These are phyloP conservation scores for Neobulgaria alba DNA, from an alignment of 2,329 filamentous ascomycete genomes.

Conservation along the genomic window DNA sequence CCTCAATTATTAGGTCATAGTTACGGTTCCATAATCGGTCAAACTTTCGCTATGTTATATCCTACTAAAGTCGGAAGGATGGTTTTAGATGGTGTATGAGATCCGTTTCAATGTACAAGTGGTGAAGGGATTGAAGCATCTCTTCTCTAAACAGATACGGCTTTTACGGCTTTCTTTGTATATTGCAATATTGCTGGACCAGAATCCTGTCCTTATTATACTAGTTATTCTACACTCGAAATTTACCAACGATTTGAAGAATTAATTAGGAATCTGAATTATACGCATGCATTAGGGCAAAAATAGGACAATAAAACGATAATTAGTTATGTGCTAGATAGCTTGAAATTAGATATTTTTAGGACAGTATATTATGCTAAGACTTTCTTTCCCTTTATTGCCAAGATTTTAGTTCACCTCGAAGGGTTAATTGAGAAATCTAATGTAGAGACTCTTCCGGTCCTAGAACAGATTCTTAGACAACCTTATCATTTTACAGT, in stretches of 20 bases:
- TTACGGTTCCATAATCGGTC: constrained; percentile 27
- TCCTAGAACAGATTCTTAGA: too few species aligned
- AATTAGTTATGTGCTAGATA: too few species aligned
- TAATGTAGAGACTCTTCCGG: too few species aligned
- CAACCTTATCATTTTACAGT: background rate
- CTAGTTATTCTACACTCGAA: constrained; percentile 9
- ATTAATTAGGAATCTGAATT: constrained; percentile 5
- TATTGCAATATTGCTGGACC: constrained; percentile 28
- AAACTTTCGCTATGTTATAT: constrained; percentile 35
- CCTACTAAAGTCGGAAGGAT: constrained; percentile 34
- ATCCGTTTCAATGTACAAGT: constrained; percentile 21
- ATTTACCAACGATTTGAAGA: constrained; percentile 14
- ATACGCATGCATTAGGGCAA: constrained; percentile 10
- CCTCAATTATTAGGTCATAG: constrained; percentile 35
- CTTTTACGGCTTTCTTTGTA: constrained; percentile 17
- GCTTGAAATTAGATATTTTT: too few species aligned
- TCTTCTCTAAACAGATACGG: constrained; percentile 20
- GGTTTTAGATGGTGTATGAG: constrained; percentile 22
- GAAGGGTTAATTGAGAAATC: too few species aligned
- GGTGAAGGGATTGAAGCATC: constrained; percentile 36
- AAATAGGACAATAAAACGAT: constrained; percentile 11
- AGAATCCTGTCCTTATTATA: constrained; percentile 16
- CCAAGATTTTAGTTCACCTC: background rate
- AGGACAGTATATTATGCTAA: too few species aligned
- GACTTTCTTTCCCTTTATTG: background rate